Conservation (phyloP, 495 filamentous ascomycete genomes). For the Hypoxylon cercidicola region DNA sequence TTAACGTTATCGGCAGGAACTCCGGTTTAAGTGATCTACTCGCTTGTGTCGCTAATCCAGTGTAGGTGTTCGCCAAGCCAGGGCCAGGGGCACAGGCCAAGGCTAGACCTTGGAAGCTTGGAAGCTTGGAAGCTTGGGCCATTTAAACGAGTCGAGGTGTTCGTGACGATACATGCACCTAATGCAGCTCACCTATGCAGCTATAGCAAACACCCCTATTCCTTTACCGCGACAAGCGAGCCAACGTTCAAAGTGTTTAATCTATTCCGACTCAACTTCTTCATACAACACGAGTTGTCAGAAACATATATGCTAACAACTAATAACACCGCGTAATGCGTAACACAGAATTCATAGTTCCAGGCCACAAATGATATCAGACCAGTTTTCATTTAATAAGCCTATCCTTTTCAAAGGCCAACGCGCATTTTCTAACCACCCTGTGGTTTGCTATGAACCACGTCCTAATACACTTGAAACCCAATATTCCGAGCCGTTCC, state of each 20-base stretch:
- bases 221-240: conserved; percentile 9
- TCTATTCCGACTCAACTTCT: too few species aligned
- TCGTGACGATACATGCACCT: neutral
- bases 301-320: too few species aligned
- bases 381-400: too few species aligned
- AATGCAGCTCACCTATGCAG: neutral
- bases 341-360: too few species aligned
- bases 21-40: conserved; percentile 19
- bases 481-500: conserved; percentile 8
- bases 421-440: conserved; percentile 20
- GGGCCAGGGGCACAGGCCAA: conserved; percentile 18
- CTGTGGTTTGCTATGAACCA: conserved; percentile 17
- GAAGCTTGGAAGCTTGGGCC: conserved; percentile 33
- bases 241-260: neutral
- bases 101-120: conserved; percentile 13
- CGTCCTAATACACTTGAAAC: conserved; percentile 24
- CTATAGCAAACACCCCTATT: conserved; percentile 9
- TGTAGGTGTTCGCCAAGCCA: conserved; percentile 23
- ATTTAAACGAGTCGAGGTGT: conserved; percentile 13
- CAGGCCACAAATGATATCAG: too few species aligned
- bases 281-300: too few species aligned
- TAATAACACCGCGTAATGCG: too few species aligned
- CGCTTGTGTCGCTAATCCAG: conserved; percentile 35
- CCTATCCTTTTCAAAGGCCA: neutral
- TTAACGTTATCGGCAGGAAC: conserved; percentile 21